These are phyloP conservation scores for Amanita phalloides DNA, from an alignment of 768 basidiomycete genomes.

Conservation along the genomic window DNA sequence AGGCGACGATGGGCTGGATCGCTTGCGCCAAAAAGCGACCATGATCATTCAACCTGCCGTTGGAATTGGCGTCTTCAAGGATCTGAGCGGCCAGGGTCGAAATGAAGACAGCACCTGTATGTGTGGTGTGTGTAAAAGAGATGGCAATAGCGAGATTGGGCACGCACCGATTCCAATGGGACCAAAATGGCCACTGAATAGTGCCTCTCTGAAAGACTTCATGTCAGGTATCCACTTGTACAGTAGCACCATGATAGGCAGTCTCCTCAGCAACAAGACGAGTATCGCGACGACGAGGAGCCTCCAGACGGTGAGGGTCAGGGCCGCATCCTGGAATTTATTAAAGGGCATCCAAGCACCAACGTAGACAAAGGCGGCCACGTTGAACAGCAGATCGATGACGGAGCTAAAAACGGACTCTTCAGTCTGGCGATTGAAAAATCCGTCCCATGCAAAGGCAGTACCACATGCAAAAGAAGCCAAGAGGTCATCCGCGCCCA, in stretches of 20 bases:
- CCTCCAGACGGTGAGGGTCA: constrained; percentile 75
- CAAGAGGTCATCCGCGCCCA: constrained; percentile 90
- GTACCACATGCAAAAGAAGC: constrained; percentile 93
- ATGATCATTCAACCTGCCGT: constrained; percentile 40
- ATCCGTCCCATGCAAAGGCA: constrained; percentile 95
- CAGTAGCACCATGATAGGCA: constrained; percentile 75
- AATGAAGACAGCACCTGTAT: constrained; percentile 81
- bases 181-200: constrained; percentile 95
- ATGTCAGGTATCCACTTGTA: constrained; percentile 95
- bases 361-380: constrained; percentile 90
- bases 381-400: constrained; percentile 92
- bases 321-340: constrained; percentile 52
- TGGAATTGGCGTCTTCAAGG: constrained; percentile 26
- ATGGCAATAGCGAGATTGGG: neutral
- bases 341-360: constrained; percentile 97
- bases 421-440: constrained; percentile 89
- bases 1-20: constrained; percentile 90
- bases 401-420: constrained; percentile 94
- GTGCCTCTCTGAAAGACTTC: constrained; percentile 86
- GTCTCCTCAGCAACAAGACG: constrained; percentile 70
- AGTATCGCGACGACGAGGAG: constrained; percentile 75
- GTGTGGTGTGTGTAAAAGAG: neutral
- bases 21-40: constrained; percentile 55
- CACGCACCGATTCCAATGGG: constrained; percentile 66
- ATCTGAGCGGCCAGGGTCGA: constrained; percentile 66